Percentiles rank a stretch among this genome's conserved stretches.
Conservation (phyloP, 148 eudicot species). For the Camellia granthamiana region DNA sequence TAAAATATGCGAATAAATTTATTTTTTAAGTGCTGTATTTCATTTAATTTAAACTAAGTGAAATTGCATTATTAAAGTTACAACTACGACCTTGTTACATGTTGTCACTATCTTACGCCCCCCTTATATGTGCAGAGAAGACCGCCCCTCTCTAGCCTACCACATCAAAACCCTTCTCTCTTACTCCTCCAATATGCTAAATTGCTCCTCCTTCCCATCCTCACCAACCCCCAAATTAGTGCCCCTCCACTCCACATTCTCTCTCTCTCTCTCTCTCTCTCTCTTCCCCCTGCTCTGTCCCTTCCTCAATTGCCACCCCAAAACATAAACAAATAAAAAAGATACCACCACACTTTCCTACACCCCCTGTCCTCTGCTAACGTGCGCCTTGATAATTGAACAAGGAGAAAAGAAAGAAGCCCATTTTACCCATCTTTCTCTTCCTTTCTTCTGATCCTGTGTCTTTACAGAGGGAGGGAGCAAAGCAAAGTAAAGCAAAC, state of each 20-base stretch:
- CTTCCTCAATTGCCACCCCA: not conserved
- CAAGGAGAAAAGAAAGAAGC: not conserved
- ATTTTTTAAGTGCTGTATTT: too few relatives aligned
- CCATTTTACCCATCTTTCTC: not conserved
- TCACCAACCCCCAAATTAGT: conserved; percentile 12
- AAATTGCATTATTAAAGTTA: too few relatives aligned
- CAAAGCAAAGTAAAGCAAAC: not conserved
- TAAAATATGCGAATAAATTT: too few relatives aligned
- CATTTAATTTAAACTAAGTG: too few relatives aligned
- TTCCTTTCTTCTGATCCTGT: not conserved
- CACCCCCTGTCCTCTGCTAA: not conserved
- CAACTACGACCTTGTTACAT: not conserved
- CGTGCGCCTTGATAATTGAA: conserved; percentile 6
- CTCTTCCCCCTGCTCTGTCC: not conserved
- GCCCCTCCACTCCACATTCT: not conserved
- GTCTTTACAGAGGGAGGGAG: not conserved
- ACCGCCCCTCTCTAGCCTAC: not conserved
- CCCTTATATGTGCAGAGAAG: not conserved
- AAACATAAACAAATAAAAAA: not conserved
- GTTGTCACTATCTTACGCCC: conserved; percentile 10
- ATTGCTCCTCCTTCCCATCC: not conserved
- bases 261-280: not conserved
- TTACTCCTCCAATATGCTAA: too few relatives aligned
- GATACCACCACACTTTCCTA: too few relatives aligned
- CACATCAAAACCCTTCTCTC: not conserved